Conservation (phyloP, 1,284 basidiomycete species). For the Ustilago vetiveriae region DNA sequence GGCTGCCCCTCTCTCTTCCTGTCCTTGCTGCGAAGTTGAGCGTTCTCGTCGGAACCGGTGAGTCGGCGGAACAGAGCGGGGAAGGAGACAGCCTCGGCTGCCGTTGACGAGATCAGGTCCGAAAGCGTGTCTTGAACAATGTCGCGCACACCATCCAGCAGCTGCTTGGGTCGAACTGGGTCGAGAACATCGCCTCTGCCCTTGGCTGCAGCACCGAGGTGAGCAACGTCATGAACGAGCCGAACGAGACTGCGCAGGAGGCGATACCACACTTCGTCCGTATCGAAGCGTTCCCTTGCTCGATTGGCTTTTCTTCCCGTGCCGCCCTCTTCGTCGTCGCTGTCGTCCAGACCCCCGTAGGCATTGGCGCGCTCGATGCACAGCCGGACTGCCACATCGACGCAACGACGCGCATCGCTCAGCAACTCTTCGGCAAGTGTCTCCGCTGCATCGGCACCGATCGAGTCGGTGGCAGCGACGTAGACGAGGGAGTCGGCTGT, state of each 20-base stretch:
- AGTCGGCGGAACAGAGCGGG: slow-evolving; percentile 89
- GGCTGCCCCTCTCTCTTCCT: slow-evolving; percentile 26
- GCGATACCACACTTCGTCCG: slow-evolving; percentile 90
- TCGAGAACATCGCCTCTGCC: not conserved
- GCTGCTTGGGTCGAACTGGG: not conserved
- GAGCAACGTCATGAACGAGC: slow-evolving; percentile 73
- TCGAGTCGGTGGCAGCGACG: slow-evolving; percentile 5
- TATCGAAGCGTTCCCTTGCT: slow-evolving; percentile 63
- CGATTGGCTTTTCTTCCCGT: not conserved
- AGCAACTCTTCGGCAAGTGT: slow-evolving; percentile 18
- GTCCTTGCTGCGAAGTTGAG: slow-evolving; percentile 16
- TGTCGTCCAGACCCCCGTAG: slow-evolving; percentile 31
- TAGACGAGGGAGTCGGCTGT: slow-evolving; percentile 32
- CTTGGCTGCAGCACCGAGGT: slow-evolving; percentile 1
- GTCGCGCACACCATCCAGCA: slow-evolving; percentile 67
- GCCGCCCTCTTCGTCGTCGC: slow-evolving; percentile 30
- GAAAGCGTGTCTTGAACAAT: slow-evolving; percentile 87
- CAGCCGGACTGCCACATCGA: slow-evolving; percentile 49
- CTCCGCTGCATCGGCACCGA: not conserved
- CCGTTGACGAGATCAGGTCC: slow-evolving; percentile 82
- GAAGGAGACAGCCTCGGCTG: slow-evolving; percentile 85
- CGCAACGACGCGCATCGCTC: slow-evolving; percentile 23
- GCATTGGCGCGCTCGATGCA: slow-evolving; percentile 39
- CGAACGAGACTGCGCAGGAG: slow-evolving; percentile 83
- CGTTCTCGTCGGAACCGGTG: slow-evolving; percentile 69